Evolutionary conservation across 805 yeast genomes (phyloP).

Genomic region (Komagataella mondaviorum): DNA sequence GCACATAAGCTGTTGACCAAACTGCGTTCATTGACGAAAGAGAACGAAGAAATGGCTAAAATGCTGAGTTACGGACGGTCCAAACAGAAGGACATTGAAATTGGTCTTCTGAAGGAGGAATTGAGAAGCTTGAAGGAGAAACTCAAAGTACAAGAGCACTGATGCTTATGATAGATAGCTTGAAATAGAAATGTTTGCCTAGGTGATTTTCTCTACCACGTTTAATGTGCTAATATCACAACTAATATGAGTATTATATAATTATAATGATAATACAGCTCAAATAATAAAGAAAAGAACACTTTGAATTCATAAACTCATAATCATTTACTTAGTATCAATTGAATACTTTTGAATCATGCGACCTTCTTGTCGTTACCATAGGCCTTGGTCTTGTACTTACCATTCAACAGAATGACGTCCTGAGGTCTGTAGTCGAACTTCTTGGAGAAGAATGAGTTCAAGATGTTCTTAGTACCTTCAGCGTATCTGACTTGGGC

Average conservation of each 20-base stretch:
- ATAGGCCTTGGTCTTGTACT: conserved; percentile 62
- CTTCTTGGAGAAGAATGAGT: conserved; percentile 47
- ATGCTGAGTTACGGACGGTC: conserved; percentile 69
- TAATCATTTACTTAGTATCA: neutral
- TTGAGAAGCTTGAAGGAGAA: conserved; percentile 29
- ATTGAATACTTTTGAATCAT: neutral
- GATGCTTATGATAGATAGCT: neutral
- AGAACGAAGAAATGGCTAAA: conserved; percentile 56
- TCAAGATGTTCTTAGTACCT: conserved; percentile 56
- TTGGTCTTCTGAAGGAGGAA: conserved; percentile 44
- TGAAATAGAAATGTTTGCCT: neutral
- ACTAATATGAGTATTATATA: neutral
- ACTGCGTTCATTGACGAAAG: conserved; percentile 45
- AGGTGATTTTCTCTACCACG: neutral
- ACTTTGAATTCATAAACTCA: neutral
- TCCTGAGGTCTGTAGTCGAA: conserved; percentile 66
- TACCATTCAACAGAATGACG: conserved; percentile 56
- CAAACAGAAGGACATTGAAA: conserved; percentile 55
- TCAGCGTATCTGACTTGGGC: conserved; percentile 65
- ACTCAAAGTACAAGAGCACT: conserved; percentile 8
- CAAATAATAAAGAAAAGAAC: neutral
- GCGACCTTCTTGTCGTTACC: conserved; percentile 32
- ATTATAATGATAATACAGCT: neutral
- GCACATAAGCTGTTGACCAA: conserved; percentile 61
- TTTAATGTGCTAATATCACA: neutral